Evolutionary conservation across 495 filamentous ascomycete genomes (phyloP), one percentile per base, ranked within the genome.

Genomic region (Aspergillus saccharolyticus): DNA sequence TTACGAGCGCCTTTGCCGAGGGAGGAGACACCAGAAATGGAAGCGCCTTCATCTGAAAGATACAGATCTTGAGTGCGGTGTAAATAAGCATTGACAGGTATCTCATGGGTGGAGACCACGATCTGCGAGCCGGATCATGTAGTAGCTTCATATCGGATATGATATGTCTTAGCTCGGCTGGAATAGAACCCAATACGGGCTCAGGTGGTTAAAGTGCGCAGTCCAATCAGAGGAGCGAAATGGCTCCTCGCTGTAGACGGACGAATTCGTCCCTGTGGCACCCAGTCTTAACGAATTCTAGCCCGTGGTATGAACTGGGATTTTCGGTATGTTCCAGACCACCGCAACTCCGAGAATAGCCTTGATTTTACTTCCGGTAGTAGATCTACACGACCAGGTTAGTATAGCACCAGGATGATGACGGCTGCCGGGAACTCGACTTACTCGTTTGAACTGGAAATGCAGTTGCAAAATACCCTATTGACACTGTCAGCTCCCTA

Each of bases 391-490:
- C 33, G 43, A 5, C 10, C 33, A 12, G 14, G 60, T 66, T 54
- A 68, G 60, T 56, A 46, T 19, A 51, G 9, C 51, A 44, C 33
- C 52, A 19, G 17, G 18, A n/a, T 50, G 47, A 10, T n/a, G 45
- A 53, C 15, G 17, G 15, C 25, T n/a, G 21, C 43, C 16, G 20
- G 10, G 49, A 19, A 6, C 17, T 52, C 10, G 8, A 64, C 73
- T 63, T 66, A 86, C 84, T 70, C 86, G 92, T 71, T 97, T 97
- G 78, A 97, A 96, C 70, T 97, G 91, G 71, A 99, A 98, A 71
- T 97, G 94, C 33, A 99, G 78, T 77, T 97, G 92, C 28, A 99
- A 80, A 66, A 99, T 96, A 33, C 94, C 95, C 89, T 95, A 56
- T 56, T 10, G 21, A 33, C 12, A 18, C 15, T 14, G 47, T 61